phyloP scores from a whole-genome alignment of 2,329 filamentous ascomycete species.

The Penicillium sp. region DNA sequence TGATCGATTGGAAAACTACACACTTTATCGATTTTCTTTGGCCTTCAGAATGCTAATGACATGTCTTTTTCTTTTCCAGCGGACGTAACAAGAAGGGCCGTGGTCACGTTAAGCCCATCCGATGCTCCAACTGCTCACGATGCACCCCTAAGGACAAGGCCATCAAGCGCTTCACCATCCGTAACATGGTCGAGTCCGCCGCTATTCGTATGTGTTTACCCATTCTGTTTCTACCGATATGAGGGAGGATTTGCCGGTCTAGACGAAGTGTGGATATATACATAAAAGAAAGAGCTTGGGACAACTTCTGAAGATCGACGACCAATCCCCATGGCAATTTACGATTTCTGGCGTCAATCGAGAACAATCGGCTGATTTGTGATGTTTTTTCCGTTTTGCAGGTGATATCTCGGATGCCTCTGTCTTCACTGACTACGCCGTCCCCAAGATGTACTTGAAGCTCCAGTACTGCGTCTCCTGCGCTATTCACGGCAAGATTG shows the following conservation, averaged over 20 bases:
- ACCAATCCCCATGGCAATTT: not conserved
- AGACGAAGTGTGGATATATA: not conserved
- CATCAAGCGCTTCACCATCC: constrained; percentile 99
- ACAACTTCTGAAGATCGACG: not conserved
- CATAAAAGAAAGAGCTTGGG: not conserved
- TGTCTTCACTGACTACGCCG: constrained; percentile 98
- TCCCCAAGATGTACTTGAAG: constrained; percentile 99
- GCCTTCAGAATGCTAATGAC: not conserved
- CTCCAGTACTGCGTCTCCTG: constrained; percentile 99
- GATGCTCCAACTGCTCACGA: constrained; percentile 82
- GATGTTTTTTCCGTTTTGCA: constrained; percentile 37
- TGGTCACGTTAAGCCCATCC: constrained; percentile 99
- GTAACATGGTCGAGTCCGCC: constrained; percentile 99
- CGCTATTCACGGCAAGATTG: constrained; percentile 99
- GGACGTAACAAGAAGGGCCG: constrained; percentile 99
- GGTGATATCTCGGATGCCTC: constrained; percentile 99
- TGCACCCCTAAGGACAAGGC: constrained; percentile 99
- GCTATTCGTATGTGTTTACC: constrained; percentile 87
- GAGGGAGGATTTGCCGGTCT: not conserved
- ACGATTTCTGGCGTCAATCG: not conserved
- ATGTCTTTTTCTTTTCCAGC: constrained; percentile 46
- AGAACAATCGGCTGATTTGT: constrained; percentile 7
- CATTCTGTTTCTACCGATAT: constrained; percentile 8
- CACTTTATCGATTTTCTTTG: not conserved
- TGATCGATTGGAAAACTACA: not conserved